These are phyloP conservation scores for Geranium incanum DNA, from an alignment of 441 rosid genomes.

Conservation along the genomic window DNA sequence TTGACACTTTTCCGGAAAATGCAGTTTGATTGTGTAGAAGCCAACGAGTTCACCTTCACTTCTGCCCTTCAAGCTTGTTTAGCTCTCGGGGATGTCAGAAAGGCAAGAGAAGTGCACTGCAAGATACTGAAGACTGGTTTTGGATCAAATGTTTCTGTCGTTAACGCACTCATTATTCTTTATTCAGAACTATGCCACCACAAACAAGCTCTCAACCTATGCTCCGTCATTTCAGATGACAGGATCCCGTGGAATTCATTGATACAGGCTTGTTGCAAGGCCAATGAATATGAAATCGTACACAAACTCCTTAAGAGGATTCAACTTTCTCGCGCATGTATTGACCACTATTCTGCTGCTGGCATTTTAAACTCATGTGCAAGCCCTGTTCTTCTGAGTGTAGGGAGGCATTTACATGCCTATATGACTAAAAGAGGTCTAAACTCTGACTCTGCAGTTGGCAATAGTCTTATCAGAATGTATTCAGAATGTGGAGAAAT, in stretches of 20 bases:
- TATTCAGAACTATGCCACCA: slow-evolving; percentile 24
- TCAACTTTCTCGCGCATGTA: slow-evolving; percentile 20
- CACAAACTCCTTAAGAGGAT: slow-evolving; percentile 24
- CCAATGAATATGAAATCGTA: slow-evolving; percentile 21
- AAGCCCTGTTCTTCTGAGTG: slow-evolving; percentile 20
- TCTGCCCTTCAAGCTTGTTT: slow-evolving; percentile 24
- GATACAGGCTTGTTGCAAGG: slow-evolving; percentile 25
- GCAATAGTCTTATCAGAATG: slow-evolving; percentile 22
- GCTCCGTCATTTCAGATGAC: slow-evolving; percentile 22
- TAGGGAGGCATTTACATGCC: slow-evolving; percentile 28
- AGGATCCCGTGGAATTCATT: slow-evolving; percentile 23
- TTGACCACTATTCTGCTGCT: slow-evolving; percentile 21
- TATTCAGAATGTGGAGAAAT: slow-evolving; percentile 22
- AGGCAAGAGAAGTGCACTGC: slow-evolving; percentile 29
- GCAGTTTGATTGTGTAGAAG: slow-evolving; percentile 25
- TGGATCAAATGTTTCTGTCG: slow-evolving; percentile 23
- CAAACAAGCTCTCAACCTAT: slow-evolving; percentile 24
- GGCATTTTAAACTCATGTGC: slow-evolving; percentile 22
- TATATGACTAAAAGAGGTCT: slow-evolving; percentile 28
- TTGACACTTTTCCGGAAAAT: slow-evolving; percentile 22
- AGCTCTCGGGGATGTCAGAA: slow-evolving; percentile 24
- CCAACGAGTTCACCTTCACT: slow-evolving; percentile 29
- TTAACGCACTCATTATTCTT: slow-evolving; percentile 23
- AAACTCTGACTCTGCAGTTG: slow-evolving; percentile 21
- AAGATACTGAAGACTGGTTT: slow-evolving; percentile 28